These are phyloP conservation scores for Xylaria sp. DNA, from an alignment of 2,329 filamentous ascomycete species.

Conservation along the genomic window DNA sequence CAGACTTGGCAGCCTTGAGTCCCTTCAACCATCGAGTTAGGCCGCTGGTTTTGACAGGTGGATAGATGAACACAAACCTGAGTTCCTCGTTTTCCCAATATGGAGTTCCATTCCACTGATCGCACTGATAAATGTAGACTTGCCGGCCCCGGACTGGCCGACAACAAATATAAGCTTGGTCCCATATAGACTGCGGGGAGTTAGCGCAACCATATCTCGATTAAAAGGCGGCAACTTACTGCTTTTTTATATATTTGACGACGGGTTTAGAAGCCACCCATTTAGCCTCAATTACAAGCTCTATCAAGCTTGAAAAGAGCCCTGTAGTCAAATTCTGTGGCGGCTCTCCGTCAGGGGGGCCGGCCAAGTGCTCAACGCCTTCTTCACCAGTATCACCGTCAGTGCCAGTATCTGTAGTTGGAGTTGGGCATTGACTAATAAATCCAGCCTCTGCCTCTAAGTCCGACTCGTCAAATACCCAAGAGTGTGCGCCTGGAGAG, in stretches of 20 bases:
- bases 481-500: no score
- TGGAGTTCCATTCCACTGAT: not conserved
- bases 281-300: not conserved
- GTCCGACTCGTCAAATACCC: no score
- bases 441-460: not conserved
- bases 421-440: not conserved
- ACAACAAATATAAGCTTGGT: slow-evolving; percentile 18
- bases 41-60: no score
- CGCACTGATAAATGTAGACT: slow-evolving; percentile 3
- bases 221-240: not conserved
- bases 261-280: not conserved
- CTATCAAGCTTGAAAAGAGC: not conserved
- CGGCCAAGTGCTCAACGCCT: not conserved
- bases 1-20: slow-evolving; percentile 7
- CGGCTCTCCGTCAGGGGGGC: slow-evolving; percentile 2
- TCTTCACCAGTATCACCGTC: not conserved
- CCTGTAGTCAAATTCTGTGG: not conserved
- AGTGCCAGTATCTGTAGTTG: not conserved
- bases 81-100: slow-evolving; percentile 9
- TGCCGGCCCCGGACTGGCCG: not conserved
- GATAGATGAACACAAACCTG: slow-evolving; percentile 7
- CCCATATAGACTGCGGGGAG: not conserved
- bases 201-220: not conserved
- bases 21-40: not conserved
- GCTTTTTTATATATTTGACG: not conserved